Evolutionary conservation across 495 filamentous ascomycete genomes (phyloP), one percentile per base, ranked within the genome.

Genomic region (Cryomyces minteri): DNA sequence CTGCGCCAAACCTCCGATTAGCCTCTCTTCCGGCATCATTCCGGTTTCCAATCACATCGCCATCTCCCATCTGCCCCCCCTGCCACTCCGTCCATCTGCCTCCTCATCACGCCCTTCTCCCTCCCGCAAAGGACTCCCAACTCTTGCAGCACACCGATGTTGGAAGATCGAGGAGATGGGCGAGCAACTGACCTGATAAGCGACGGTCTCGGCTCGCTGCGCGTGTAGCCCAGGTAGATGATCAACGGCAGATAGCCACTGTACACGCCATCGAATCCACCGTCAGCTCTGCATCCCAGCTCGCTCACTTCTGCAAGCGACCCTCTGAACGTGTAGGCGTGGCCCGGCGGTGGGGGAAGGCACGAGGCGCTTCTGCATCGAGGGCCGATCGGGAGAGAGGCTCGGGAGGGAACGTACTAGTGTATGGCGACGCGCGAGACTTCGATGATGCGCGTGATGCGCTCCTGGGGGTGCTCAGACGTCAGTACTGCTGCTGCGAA

Each of bases 221-320:
- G 78, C 39, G 88, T 88, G 67, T 94, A 98, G 51, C 90, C 90
- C 53, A 98, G 81, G 65, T 95, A 98, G 64, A 98, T 70, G 61
- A 98, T 92, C 65, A 98, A 66, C 60, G 90, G 90, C 40, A 98
- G 73, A 61, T 95, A 98, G 62, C 90, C 90, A 69, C 88, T 94
- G 55, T 14, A 11, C 10, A 10, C 12, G 12, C 10, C 18, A 25
- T 25, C 18, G 2, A 25, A 25, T 25, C 1, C 18, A 25, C 18
- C 18, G 18, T 25, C 18, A 25, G 18, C 18, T 2, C 18, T 25
- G 18, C 18, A 1, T 2, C 18, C 18, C 18, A 25, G 2, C 18
- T 25, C 18, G 1, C 18, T 25, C 18, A 2, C 1, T 25, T 2
- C 18, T 25, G 2, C 18, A 25, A 25, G 1, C 18, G 18, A 25